A percentile compares a stretch with the other conserved stretches of the same genome.
phyloP scores from a whole-genome alignment of 768 basidiomycete genomes.

The Rossbeevera mucosa region DNA sequence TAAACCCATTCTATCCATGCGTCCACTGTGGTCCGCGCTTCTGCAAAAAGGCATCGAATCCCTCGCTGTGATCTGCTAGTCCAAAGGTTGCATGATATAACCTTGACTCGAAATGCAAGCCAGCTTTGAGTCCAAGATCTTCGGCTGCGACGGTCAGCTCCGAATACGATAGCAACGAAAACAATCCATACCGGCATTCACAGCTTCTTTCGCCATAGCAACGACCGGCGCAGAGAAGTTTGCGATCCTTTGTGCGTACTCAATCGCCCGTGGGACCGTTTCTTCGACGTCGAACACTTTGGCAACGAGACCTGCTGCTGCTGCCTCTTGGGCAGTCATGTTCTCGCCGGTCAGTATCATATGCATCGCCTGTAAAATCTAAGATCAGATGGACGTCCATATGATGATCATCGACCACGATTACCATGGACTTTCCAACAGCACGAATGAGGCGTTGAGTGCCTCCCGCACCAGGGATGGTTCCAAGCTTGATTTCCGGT shows the following conservation, averaged over 20 bases:
- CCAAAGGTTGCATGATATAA: conserved; percentile 50
- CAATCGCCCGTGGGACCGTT: conserved; percentile 43
- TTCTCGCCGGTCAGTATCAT: conserved; percentile 48
- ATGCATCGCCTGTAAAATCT: conserved; percentile 44
- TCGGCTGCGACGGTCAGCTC: conserved; percentile 31
- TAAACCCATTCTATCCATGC: conserved; percentile 31
- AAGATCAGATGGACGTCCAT: neutral
- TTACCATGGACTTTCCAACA: conserved; percentile 71
- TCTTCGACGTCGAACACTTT: conserved; percentile 38
- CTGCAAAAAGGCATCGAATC: conserved; percentile 45
- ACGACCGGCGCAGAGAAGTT: conserved; percentile 28
- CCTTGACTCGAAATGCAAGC: conserved; percentile 43
- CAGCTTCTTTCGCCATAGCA: conserved; percentile 46
- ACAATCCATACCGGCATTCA: conserved; percentile 37
- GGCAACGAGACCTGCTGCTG: conserved; percentile 44
- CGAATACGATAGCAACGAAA: neutral
- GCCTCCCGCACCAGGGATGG: conserved; percentile 92
- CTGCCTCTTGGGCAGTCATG: conserved; percentile 44
- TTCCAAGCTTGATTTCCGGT: conserved; percentile 92
- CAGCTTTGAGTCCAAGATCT: conserved; percentile 42
- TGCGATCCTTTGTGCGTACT: conserved; percentile 34
- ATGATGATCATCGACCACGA: neutral
- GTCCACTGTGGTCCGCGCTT: conserved; percentile 44
- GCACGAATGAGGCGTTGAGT: conserved; percentile 83
- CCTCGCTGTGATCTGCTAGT: conserved; percentile 43